Evolutionary conservation across 306 rosid species (phyloP).

Genomic region (Cucumis sativus): DNA sequence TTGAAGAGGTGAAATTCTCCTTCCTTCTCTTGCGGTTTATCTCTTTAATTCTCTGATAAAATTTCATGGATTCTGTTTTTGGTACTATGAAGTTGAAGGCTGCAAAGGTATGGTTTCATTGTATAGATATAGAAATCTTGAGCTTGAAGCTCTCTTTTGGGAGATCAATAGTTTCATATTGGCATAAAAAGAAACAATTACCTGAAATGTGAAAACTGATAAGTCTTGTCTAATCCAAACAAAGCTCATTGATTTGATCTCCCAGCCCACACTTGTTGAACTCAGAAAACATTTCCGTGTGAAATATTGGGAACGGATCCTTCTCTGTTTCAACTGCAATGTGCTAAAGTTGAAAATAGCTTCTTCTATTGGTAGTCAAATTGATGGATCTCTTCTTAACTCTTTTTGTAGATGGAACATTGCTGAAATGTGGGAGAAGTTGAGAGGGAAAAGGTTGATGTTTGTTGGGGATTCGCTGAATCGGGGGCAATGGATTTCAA

Average conservation of each 20-base stretch:
- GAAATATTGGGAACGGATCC: not conserved
- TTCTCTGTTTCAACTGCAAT: not conserved
- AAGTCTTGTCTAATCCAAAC: no score
- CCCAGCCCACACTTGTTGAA: no score
- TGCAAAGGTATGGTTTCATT: not conserved
- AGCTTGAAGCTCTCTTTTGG: not conserved
- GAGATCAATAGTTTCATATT: not conserved
- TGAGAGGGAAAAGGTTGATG: conserved; percentile 85
- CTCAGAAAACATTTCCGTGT: not conserved
- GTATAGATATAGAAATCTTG: not conserved
- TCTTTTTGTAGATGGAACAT: conserved; percentile 48
- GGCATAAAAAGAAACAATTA: not conserved
- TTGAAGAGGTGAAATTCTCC: conserved; percentile 48
- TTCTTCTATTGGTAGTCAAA: not conserved
- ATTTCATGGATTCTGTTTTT: not conserved
- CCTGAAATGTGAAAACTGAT: not conserved
- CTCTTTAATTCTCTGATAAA: not conserved
- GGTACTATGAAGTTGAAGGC: not conserved
- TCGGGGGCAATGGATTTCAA: conserved; percentile 96
- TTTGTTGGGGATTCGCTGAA: conserved; percentile 97
- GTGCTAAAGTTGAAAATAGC: not conserved
- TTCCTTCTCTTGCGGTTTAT: not conserved
- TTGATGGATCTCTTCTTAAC: conserved; percentile 13
- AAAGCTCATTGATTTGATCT: no score
- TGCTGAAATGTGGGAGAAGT: conserved; percentile 84